Evolutionary conservation across 257 asterid species (phyloP), one percentile per base, ranked within the genome.

Genomic region (Solanum dulcamara): DNA sequence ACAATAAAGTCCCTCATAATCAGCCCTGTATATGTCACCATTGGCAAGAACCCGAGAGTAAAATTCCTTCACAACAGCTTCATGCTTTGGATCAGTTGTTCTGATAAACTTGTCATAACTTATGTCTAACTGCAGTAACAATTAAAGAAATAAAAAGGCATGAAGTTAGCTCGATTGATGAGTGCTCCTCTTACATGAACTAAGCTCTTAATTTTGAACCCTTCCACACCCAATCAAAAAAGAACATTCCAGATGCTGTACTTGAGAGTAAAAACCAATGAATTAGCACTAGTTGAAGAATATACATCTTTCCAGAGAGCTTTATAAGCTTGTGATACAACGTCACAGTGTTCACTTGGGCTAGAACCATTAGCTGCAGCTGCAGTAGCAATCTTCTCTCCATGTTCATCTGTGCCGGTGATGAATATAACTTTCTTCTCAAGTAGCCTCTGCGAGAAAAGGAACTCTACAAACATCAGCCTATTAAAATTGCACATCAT

Each of bases 351-450:
- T 77, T 92, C 90, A n/a, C 85, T 90, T 38, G 98, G 97, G 84
- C 88, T 93, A 44, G 93, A 91, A 87, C 94, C 98, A 87, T 84
- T 91, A 48, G 91, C 96, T 87, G 92, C 94, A 28, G 98, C 97
- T 33, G 99, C 97, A 83, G 82, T 90, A 72, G 99, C 97, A 88
- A 96, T 96, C 93, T 96, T 96, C 66, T 96, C 99, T 3, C 99
- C 99, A 42, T 95, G 99, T 90, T 96, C 99, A 66, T 96, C 99
- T 7, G 99, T 96, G 85, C 99, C 99, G 22, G 99, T 95, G 83
- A 95, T 86, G 72, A 95, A 96, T 85, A 94, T 89, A 87, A 96
- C 98, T 89, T 92, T 93, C 90, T 91, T 96, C 66, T 92, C 97
- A 1, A 87, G 85, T 89, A 96, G 98, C 91, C 99, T 94, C 99